These are phyloP conservation scores for Solanum hybrid DNA, from an alignment of 305 asterid species.

Conservation along the genomic window DNA sequence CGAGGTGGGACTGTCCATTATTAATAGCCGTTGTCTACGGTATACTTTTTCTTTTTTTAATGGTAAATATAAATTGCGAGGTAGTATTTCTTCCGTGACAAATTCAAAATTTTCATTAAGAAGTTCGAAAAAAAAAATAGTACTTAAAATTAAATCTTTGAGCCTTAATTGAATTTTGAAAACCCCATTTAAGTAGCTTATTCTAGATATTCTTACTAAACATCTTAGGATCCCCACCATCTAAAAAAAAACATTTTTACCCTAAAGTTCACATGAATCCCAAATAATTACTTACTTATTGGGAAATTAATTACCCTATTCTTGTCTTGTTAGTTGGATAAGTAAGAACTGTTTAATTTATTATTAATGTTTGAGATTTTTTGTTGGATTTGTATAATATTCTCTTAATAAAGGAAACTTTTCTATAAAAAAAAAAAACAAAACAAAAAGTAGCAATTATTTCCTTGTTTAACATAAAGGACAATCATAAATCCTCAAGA, in stretches of 20 bases:
- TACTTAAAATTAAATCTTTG: neutral
- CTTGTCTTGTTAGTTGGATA: neutral
- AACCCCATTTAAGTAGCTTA: neutral
- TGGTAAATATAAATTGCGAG: neutral
- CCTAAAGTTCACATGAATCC: neutral
- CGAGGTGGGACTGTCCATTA: constrained; percentile 47
- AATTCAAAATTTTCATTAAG: fast-evolving
- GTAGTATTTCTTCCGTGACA: fast-evolving
- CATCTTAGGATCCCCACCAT: neutral
- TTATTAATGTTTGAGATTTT: neutral
- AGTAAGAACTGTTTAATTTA: neutral
- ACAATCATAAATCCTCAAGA: neutral
- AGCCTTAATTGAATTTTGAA: neutral
- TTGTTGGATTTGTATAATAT: neutral
- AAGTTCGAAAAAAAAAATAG: neutral
- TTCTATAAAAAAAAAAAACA: neutral
- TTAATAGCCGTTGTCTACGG: constrained; percentile 68
- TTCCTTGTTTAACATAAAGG: neutral
- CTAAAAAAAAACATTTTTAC: neutral
- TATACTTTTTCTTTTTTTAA: neutral
- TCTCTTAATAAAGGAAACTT: neutral
- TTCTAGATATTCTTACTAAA: neutral
- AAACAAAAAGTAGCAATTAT: neutral
- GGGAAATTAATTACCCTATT: neutral
- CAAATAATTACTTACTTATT: neutral